Conservation (phyloP, 2,329 filamentous ascomycete genomes). For the Pseudocercospora cruenta region DNA sequence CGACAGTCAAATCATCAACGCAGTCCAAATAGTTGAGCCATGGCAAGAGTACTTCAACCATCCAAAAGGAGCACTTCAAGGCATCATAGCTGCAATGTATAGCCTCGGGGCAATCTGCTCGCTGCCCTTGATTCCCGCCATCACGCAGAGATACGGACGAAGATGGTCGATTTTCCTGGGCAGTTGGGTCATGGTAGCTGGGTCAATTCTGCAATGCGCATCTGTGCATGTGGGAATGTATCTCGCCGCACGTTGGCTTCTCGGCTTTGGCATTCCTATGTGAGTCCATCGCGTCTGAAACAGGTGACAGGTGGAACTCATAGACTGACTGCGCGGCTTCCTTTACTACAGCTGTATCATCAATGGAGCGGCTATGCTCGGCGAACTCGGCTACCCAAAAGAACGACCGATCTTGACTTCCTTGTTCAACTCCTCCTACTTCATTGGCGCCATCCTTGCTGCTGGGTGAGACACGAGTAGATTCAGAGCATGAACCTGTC, state of each 20-base stretch:
- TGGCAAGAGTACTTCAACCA: constrained; percentile 46
- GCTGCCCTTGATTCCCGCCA: constrained; percentile 60
- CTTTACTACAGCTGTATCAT: constrained; percentile 41
- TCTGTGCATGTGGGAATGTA: constrained; percentile 59
- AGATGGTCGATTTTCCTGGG: constrained; percentile 62
- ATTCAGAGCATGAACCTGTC: not conserved
- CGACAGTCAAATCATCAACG: constrained; percentile 52
- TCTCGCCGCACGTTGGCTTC: constrained; percentile 61
- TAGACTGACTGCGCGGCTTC: not conserved
- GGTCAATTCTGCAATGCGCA: constrained; percentile 61
- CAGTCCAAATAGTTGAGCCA: constrained; percentile 22
- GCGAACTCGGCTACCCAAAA: constrained; percentile 26
- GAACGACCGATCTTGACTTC: constrained; percentile 28
- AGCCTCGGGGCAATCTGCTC: constrained; percentile 62
- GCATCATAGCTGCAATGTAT: constrained; percentile 63
- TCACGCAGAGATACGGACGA: constrained; percentile 61
- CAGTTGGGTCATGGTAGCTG: constrained; percentile 58
- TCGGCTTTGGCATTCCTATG: constrained; percentile 66
- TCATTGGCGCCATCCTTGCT: constrained; percentile 31
- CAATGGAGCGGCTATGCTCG: constrained; percentile 22
- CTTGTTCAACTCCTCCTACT: constrained; percentile 31
- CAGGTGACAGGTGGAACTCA: not conserved
- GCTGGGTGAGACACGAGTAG: constrained; percentile 10
- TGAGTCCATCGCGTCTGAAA: not conserved
- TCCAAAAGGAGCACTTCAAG: constrained; percentile 50